phyloP scores from a whole-genome alignment of 331 rosid genomes.

The Rhamnella rubrinervis region DNA sequence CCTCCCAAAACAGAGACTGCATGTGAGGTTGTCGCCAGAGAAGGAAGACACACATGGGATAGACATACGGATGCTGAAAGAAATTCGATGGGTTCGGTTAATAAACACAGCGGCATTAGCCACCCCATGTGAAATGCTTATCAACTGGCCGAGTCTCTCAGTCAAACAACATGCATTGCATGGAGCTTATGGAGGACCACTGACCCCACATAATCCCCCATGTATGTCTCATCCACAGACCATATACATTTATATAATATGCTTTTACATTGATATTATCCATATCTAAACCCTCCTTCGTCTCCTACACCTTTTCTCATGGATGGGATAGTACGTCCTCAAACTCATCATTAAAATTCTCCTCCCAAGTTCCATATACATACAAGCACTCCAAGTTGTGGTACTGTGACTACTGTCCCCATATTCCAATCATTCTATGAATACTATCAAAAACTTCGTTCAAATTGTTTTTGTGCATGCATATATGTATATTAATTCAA shows the following conservation, averaged over 20 bases:
- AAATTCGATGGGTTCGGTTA: conserved; percentile 50
- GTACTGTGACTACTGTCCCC: no score
- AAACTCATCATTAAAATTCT: neutral
- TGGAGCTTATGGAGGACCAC: conserved; percentile 11
- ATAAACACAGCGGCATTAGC: conserved; percentile 6
- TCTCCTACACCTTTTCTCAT: neutral
- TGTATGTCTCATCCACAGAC: no score
- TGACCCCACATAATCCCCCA: no score
- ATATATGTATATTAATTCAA: no score
- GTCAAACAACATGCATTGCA: conserved; percentile 39
- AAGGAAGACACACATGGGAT: conserved; percentile 39
- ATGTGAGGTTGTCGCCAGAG: conserved; percentile 62
- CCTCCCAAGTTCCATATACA: neutral
- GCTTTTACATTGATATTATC: neutral
- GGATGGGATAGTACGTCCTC: no score
- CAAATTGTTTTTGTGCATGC: neutral
- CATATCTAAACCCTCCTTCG: no score
- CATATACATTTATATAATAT: no score
- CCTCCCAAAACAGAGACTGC: conserved; percentile 33
- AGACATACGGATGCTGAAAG: conserved; percentile 19
- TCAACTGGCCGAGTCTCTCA: conserved; percentile 32
- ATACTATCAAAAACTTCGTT: neutral
- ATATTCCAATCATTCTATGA: no score
- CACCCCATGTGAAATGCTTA: conserved; percentile 51
- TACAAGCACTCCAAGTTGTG: no score